Evolutionary conservation across 2,329 filamentous ascomycete species (phyloP).

Genomic region (Calonectria ilicicola): DNA sequence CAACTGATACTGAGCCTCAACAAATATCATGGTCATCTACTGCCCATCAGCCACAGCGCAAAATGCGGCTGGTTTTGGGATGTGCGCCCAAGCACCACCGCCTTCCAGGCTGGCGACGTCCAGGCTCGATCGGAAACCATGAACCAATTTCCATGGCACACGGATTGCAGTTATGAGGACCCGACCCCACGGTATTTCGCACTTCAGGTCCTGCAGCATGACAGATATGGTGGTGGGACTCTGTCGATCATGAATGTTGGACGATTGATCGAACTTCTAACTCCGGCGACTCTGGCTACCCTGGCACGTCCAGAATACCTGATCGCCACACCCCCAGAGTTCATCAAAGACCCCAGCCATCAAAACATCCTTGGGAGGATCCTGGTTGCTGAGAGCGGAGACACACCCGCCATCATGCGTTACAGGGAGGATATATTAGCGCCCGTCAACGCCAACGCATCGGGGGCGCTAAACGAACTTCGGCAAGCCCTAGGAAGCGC

Average conservation of each 20-base stretch:
- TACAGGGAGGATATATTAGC: constrained; percentile 48
- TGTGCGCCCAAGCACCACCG: constrained; percentile 46
- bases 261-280: constrained; percentile 42
- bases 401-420: constrained; percentile 37
- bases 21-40: constrained; percentile 46
- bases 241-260: constrained; percentile 52
- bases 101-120: constrained; percentile 45
- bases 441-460: constrained; percentile 39
- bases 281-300: constrained; percentile 30
- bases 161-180: constrained; percentile 57
- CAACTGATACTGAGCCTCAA: constrained; percentile 49
- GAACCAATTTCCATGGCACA: constrained; percentile 57
- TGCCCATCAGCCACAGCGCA: constrained; percentile 56
- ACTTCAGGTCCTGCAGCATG: constrained; percentile 55
- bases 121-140: constrained; percentile 57
- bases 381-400: constrained; percentile 15
- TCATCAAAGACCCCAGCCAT: constrained; percentile 44
- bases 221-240: constrained; percentile 54
- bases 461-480: constrained; percentile 41
- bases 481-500: constrained; percentile 26
- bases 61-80: constrained; percentile 59
- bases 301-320: constrained; percentile 46
- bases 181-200: constrained; percentile 53
- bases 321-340: constrained; percentile 49
- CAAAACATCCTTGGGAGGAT: constrained; percentile 40